Evolutionary conservation across 140 eudicot species (phyloP), one percentile per base, ranked within the genome.

Genomic region (Anethum foeniculum): DNA sequence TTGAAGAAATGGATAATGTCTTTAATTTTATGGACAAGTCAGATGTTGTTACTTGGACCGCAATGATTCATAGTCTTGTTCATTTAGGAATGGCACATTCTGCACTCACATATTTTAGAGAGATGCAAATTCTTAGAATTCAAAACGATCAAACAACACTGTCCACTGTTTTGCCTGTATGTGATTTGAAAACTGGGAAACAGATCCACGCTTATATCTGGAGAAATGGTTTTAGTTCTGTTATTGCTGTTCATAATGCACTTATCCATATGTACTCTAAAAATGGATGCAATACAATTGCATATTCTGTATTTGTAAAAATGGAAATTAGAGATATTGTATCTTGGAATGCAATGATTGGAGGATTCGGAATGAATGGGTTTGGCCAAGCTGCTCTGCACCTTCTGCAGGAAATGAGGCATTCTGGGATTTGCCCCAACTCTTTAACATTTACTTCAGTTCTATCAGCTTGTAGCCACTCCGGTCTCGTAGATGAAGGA

Each of bases 181-280:
- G 93, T 82, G 86, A 85, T n/a, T 23, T 73, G 64, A 75, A 87
- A 83, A 16, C 78, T 36, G 56, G 93, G 89, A 80, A 79, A 78
- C 81, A 89, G 83, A 80, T 89, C 82, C 96, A 91, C 49, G 89
- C 88, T 8, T 82, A 75, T 75, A 83, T 91, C 9, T 39, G 71
- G 36, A 78, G 84, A 86, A 76, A 56, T 77, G 77, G 78, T 11
- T 86, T 86, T n/a, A 60, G 75, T 44, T 67, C 79, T 8, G 82
- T 74, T 14, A 77, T 80, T 49, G 75, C 85, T 3, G 80, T 89
- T 72, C 72, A 82, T 80, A 89, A 91, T 64, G 90, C 96, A 6
- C 82, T 91, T 67, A 89, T 89, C 77, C 87, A 86, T 84, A 89
- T 91, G 93, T 91, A 91, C 79, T 86, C 91, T 2, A 86, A 83